phyloP scores from a whole-genome alignment of 768 basidiomycete species.

The Mycena pura region DNA sequence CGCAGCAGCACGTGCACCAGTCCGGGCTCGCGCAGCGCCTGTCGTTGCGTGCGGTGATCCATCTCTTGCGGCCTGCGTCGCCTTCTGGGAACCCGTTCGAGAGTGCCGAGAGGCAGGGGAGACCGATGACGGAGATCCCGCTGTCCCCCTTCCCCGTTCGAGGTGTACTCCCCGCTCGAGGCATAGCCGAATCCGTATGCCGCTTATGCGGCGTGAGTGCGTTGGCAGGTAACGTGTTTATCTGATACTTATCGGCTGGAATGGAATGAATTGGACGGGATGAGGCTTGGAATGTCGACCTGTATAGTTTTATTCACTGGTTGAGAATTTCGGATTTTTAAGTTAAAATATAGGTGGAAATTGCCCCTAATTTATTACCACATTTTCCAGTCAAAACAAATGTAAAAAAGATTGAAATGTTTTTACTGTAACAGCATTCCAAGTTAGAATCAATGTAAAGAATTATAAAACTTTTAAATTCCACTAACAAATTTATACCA shows the following conservation, averaged over 20 bases:
- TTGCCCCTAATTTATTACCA: too few relatives aligned
- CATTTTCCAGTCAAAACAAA: too few relatives aligned
- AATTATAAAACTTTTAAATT: too few relatives aligned
- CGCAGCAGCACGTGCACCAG: slow-evolving; percentile 5
- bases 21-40: slow-evolving; percentile 6
- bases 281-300: slow-evolving; percentile 3
- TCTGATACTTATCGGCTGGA: neutral
- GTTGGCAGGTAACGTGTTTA: slow-evolving; percentile 1
- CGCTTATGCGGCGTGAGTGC: slow-evolving; percentile 1
- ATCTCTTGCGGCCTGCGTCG: slow-evolving; percentile 7
- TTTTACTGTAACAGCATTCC: too few relatives aligned
- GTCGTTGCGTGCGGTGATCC: slow-evolving; percentile 4
- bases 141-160: too few relatives aligned
- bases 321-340: too few relatives aligned
- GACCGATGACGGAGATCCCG: slow-evolving; percentile 10
- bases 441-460: too few relatives aligned
- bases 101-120: too few relatives aligned
- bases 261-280: neutral
- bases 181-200: slow-evolving; percentile 9
- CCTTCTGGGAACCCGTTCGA: slow-evolving; percentile 3
- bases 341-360: too few relatives aligned
- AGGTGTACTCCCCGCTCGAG: too few relatives aligned
- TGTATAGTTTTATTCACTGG: slow-evolving; percentile 1
- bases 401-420: too few relatives aligned
- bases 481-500: too few relatives aligned